These are phyloP conservation scores for Amaranthus tricolor DNA, from an alignment of 179 eudicot species.

Conservation along the genomic window DNA sequence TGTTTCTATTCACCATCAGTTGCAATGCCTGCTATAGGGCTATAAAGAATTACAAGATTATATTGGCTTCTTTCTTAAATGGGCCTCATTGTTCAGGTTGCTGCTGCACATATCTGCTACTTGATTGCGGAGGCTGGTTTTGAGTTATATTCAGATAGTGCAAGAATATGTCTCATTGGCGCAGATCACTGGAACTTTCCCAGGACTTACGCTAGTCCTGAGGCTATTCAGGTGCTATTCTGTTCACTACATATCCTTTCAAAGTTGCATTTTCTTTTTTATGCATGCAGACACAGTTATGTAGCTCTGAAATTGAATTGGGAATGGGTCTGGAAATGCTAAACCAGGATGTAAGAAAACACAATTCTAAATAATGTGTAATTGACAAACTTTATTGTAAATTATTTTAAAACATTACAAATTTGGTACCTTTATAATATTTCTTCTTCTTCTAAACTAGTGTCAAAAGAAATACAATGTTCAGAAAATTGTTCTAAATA, in stretches of 20 bases:
- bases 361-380: too few species aligned
- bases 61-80: slow-evolving; percentile 15
- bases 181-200: slow-evolving; percentile 93
- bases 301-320: too few species aligned
- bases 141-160: slow-evolving; percentile 77
- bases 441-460: too few species aligned
- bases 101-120: slow-evolving; percentile 95
- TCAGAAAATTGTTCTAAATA: too few species aligned
- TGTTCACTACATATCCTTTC: slow-evolving; percentile 10
- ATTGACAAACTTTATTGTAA: too few species aligned
- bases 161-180: slow-evolving; percentile 92
- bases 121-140: slow-evolving; percentile 87
- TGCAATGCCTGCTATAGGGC: not conserved
- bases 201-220: slow-evolving; percentile 89
- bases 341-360: too few species aligned
- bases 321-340: too few species aligned
- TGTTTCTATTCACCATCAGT: not conserved
- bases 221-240: slow-evolving; percentile 86
- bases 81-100: slow-evolving; percentile 44
- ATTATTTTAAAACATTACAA: too few species aligned
- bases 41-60: not conserved
- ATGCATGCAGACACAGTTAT: not conserved
- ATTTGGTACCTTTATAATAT: too few species aligned
- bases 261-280: not conserved
- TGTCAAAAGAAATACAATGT: too few species aligned